Conservation (phyloP, 306 rosid species). For the Canavalia gladiata region DNA sequence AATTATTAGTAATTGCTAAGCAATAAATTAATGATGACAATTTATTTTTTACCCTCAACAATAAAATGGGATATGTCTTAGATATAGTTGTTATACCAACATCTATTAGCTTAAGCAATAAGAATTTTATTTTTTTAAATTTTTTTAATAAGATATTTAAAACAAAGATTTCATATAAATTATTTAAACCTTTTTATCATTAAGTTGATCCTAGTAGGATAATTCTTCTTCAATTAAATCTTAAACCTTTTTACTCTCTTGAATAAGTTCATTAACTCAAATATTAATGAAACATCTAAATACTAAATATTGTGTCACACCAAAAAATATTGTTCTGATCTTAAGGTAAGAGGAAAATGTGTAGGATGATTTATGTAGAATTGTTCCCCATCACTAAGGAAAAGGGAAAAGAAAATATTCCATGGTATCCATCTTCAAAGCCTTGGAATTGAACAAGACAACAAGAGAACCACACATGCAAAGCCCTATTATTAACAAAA, state of each 20-base stretch:
- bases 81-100: too few species aligned
- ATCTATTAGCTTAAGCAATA: too few species aligned
- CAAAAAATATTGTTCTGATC: slow-evolving; percentile 19
- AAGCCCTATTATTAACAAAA: background rate
- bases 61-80: too few species aligned
- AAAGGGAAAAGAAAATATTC: slow-evolving; percentile 8
- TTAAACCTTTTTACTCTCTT: too few species aligned
- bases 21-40: too few species aligned
- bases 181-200: too few species aligned
- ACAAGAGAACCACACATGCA: background rate
- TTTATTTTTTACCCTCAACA: too few species aligned
- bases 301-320: background rate
- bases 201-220: too few species aligned
- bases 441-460: background rate
- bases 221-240: too few species aligned
- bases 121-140: too few species aligned
- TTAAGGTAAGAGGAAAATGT: slow-evolving; percentile 20
- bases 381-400: slow-evolving; percentile 2
- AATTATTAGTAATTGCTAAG: background rate
- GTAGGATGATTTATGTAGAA: background rate
- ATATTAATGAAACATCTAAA: background rate
- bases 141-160: background rate
- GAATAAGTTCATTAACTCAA: background rate
- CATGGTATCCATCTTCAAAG: background rate
- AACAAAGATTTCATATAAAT: too few species aligned